phyloP scores from a whole-genome alignment of 176 grass and related monocot species.

The Thinopyrum elongatum region DNA sequence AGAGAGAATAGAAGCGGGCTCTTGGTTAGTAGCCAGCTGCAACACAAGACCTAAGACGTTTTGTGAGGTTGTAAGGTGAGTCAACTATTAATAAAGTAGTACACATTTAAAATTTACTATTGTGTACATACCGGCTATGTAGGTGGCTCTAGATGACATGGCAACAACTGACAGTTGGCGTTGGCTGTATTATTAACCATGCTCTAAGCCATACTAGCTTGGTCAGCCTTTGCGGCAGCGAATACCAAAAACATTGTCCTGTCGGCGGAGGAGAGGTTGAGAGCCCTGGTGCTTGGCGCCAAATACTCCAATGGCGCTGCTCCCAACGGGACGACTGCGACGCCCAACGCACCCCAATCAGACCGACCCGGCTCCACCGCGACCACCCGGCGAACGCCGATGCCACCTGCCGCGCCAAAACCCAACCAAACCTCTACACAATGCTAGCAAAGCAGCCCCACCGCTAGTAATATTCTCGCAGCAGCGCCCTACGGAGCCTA shows the following conservation, averaged over 20 bases:
- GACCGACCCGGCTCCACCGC: not conserved
- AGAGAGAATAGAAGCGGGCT: too few species aligned
- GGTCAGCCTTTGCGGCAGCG: too few species aligned
- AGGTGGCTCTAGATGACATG: too few species aligned
- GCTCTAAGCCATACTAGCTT: too few species aligned
- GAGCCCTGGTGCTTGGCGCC: not conserved
- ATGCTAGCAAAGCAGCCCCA: slow-evolving; percentile 33
- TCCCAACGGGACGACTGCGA: not conserved
- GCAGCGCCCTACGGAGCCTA: not conserved
- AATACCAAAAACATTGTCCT: not conserved
- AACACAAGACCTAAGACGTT: too few species aligned
- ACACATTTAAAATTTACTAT: too few species aligned
- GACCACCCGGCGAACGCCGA: slow-evolving; percentile 18
- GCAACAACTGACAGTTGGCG: too few species aligned
- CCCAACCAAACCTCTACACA: slow-evolving; percentile 8
- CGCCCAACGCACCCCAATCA: not conserved
- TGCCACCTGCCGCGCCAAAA: slow-evolving; percentile 35
- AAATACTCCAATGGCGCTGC: not conserved
- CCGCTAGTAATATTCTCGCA: not conserved
- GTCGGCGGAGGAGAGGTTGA: slow-evolving; percentile 1
- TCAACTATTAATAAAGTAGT: too few species aligned
- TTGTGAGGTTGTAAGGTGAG: too few species aligned
- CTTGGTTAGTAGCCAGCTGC: too few species aligned
- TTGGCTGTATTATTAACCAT: too few species aligned
- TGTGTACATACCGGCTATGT: too few species aligned